These are phyloP conservation scores for Colletotrichum musicola DNA, from an alignment of 2,329 filamentous ascomycete species.

Conservation along the genomic window DNA sequence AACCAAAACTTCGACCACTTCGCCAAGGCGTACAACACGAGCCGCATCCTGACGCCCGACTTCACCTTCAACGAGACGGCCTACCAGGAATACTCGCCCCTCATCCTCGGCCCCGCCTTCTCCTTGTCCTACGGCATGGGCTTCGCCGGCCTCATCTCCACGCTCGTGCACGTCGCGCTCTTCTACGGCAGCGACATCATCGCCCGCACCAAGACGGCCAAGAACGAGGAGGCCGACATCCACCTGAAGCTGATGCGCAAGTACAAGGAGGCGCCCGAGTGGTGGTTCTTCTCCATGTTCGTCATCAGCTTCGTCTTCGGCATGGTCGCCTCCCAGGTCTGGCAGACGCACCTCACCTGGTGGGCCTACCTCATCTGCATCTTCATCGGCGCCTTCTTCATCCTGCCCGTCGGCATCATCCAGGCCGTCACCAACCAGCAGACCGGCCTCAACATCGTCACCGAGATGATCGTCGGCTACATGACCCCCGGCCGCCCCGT, in stretches of 20 bases:
- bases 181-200: constrained; percentile 65
- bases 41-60: constrained; percentile 67
- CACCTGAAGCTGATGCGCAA: constrained; percentile 68
- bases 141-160: constrained; percentile 67
- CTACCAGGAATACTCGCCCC: constrained; percentile 70
- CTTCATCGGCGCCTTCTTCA: constrained; percentile 54
- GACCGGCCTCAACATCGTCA: constrained; percentile 62
- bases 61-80: constrained; percentile 69
- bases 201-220: constrained; percentile 47
- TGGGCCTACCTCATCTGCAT: constrained; percentile 57
- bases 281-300: constrained; percentile 67
- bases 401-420: constrained; percentile 60
- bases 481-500: constrained; percentile 61
- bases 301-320: constrained; percentile 62
- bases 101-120: constrained; percentile 67
- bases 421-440: constrained; percentile 63
- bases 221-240: constrained; percentile 60
- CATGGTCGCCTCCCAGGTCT: constrained; percentile 52
- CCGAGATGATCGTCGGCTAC: constrained; percentile 63
- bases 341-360: constrained; percentile 57
- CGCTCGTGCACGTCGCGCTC: constrained; percentile 64
- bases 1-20: constrained; percentile 72
- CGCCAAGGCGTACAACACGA: constrained; percentile 69
- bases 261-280: constrained; percentile 67
- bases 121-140: constrained; percentile 67